Evolutionary conservation across 1,284 basidiomycete genomes (phyloP).

Genomic region (Clitocybe nebularis): DNA sequence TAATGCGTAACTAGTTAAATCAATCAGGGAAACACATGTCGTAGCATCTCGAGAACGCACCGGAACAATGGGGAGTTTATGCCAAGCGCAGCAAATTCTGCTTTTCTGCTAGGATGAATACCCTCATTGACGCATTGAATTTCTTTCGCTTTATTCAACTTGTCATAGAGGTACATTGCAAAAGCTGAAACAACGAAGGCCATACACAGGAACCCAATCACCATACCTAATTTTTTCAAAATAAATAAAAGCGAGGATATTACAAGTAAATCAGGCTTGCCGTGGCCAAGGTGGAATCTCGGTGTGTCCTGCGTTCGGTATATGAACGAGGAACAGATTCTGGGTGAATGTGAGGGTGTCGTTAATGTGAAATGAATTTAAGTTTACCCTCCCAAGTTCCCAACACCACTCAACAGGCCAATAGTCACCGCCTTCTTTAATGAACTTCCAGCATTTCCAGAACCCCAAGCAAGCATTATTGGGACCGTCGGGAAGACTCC

Average conservation of each 20-base stretch:
- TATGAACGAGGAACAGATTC: conserved; percentile 28
- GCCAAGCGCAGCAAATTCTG: conserved; percentile 10
- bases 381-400: conserved; percentile 26
- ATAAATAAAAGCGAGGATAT: too few relatives aligned
- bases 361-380: too few relatives aligned
- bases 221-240: conserved; percentile 12
- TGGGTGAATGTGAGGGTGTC: conserved; percentile 6
- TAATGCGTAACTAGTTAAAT: too few relatives aligned
- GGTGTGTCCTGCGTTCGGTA: conserved; percentile 21
- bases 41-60: not conserved
- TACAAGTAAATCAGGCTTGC: conserved; percentile 5
- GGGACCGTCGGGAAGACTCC: conserved; percentile 28
- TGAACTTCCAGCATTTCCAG: conserved; percentile 26
- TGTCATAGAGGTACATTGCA: conserved; percentile 9
- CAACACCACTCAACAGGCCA: conserved; percentile 25
- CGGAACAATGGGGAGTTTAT: conserved; percentile 12
- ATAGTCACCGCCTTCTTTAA: conserved; percentile 26
- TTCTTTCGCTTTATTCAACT: conserved; percentile 8
- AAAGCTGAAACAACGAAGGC: conserved; percentile 12
- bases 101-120: conserved; percentile 8
- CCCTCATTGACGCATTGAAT: conserved; percentile 5
- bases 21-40: too few relatives aligned
- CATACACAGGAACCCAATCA: conserved; percentile 20
- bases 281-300: conserved; percentile 20
- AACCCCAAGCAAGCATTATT: conserved; percentile 26